Conservation (phyloP, 1,139 yeast species). For the Yamadazyma spencermartinsiae region DNA sequence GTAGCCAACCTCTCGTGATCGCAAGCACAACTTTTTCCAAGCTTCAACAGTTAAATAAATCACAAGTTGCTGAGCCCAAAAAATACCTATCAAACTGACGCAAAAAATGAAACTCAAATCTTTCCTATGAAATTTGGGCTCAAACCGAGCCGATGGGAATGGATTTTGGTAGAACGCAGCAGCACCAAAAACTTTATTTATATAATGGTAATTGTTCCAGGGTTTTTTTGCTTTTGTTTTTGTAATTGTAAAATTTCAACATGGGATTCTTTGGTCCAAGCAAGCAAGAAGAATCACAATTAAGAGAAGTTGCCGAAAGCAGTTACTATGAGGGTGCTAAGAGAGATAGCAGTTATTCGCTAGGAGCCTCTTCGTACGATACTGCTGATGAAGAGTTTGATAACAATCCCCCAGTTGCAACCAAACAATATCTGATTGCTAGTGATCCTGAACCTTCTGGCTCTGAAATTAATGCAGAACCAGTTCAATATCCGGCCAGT, state of each 20-base stretch:
- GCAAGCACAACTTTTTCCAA: too few relatives aligned
- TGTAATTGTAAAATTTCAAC: not conserved
- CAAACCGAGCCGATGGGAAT: slow-evolving; percentile 2
- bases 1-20: too few relatives aligned
- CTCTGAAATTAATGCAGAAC: not conserved
- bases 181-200: not conserved
- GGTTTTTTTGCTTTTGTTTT: not conserved
- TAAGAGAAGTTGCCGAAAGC: slow-evolving; percentile 32
- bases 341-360: slow-evolving; percentile 18
- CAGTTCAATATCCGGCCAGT: not conserved
- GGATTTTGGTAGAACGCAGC: not conserved
- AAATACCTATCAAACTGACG: not conserved
- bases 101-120: not conserved
- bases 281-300: slow-evolving; percentile 35
- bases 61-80: too few relatives aligned
- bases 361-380: slow-evolving; percentile 31
- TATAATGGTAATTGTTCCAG: not conserved
- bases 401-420: slow-evolving; percentile 3
- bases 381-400: slow-evolving; percentile 35
- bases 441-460: not conserved
- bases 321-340: slow-evolving; percentile 12
- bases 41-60: too few relatives aligned
- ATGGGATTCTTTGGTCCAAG: slow-evolving; percentile 40
- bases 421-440: not conserved
- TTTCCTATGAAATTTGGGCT: not conserved